Evolutionary conservation across 176 grass and related monocot genomes (phyloP).

Genomic region (Zoysia pacifica): DNA sequence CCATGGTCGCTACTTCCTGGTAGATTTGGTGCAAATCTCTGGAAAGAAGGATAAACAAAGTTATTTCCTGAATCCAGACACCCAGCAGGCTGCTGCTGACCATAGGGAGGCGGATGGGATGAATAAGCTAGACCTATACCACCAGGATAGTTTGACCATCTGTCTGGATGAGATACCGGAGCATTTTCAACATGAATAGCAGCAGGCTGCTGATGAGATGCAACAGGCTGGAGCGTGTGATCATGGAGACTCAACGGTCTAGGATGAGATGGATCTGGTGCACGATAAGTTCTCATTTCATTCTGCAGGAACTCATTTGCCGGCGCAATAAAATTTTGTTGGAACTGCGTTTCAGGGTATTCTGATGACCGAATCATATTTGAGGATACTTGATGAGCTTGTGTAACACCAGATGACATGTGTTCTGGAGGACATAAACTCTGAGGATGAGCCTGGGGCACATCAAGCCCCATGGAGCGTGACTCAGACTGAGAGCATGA

Average conservation of each 20-base stretch:
- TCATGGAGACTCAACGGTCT: constrained; percentile 45
- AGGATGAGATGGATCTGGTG: constrained; percentile 45
- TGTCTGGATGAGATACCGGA: constrained; percentile 37
- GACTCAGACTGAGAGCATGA: not conserved
- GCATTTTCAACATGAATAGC: constrained; percentile 44
- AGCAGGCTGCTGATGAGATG: constrained; percentile 51
- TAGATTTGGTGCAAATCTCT: constrained; percentile 49
- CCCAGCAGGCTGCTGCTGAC: constrained; percentile 51
- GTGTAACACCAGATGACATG: constrained; percentile 16
- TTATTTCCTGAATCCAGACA: constrained; percentile 57
- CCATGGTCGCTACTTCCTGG: constrained; percentile 49
- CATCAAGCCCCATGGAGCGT: constrained; percentile 20
- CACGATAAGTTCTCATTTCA: constrained; percentile 41
- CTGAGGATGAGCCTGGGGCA: constrained; percentile 32
- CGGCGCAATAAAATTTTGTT: constrained; percentile 50
- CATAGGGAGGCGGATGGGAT: constrained; percentile 50
- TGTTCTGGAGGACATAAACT: constrained; percentile 39
- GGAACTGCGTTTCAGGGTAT: constrained; percentile 36
- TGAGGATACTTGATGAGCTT: constrained; percentile 22
- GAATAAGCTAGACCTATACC: constrained; percentile 52
- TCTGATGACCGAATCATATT: constrained; percentile 38
- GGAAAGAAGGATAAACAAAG: constrained; percentile 50
- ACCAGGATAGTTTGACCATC: constrained; percentile 47
- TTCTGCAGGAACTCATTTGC: constrained; percentile 52
- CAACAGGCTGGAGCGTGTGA: constrained; percentile 35